Conservation (phyloP, 176 grass and related monocot species). For the Carex myosuroides region DNA sequence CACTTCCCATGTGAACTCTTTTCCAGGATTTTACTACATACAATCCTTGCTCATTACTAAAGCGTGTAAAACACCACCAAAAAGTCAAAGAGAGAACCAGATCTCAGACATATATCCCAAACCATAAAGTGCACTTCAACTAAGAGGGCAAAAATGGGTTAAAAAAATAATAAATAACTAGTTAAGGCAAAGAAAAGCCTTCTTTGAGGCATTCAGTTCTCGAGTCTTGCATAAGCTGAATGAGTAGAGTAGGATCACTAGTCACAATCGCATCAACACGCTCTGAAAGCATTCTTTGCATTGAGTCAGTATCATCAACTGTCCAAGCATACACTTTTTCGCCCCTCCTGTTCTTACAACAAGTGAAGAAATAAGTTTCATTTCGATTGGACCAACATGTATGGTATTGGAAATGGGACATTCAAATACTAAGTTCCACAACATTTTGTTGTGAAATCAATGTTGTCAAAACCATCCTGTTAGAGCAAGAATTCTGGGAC, state of each 20-base stretch:
- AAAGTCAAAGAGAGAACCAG: neutral
- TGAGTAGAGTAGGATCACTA: constrained; percentile 62
- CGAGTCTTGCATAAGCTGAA: constrained; percentile 54
- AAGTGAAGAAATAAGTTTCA: neutral
- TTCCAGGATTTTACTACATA: neutral
- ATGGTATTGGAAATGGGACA: neutral
- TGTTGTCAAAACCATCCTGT: neutral
- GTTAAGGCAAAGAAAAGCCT: constrained; percentile 39
- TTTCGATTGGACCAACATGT: neutral
- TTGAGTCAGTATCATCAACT: constrained; percentile 61
- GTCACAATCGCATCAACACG: constrained; percentile 81
- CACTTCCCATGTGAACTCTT: neutral
- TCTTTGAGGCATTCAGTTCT: constrained; percentile 48
- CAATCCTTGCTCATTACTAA: neutral
- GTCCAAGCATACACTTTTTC: constrained; percentile 94
- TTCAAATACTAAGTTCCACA: neutral
- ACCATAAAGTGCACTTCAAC: neutral
- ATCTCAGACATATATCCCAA: neutral
- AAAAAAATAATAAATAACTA: neutral
- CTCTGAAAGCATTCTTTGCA: constrained; percentile 68
- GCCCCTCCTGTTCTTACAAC: constrained; percentile 37
- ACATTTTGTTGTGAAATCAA: neutral
- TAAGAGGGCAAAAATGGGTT: neutral
- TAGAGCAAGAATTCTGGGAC: neutral
- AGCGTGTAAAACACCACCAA: neutral